Evolutionary conservation across 2,329 filamentous ascomycete genomes (phyloP), one percentile per base, ranked within the genome.

Genomic region (Fusarium hostae): DNA sequence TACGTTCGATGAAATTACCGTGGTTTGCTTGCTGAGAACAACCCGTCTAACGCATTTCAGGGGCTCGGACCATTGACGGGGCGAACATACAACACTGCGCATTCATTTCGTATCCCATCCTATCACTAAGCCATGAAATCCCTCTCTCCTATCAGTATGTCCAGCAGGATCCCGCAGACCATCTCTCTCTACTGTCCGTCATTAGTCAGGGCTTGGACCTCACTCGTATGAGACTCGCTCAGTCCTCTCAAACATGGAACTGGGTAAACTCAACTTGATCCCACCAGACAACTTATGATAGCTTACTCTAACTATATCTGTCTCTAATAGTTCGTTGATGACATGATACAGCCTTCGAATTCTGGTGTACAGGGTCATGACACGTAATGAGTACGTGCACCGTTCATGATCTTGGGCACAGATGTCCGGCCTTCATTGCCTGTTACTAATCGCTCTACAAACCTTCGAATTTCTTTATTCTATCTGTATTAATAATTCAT

Each of bases 101-200:
- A 10, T 11, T n/a, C 22, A 26, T 15, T 15, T 26, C 4, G 13
- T 4, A 15, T 11, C 16, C 3, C 30, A 35, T 1, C 13, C 9
- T 11, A 26, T 11, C 22, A 24, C 9, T 9, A 51, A 15, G 11
- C 15, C 22, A 26, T 9, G 16, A 6, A n/a, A 51, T 8, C 16
- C 10, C 3, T 9, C 5, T 20, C 2, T 15, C 16, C 24, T 4
- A 11, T 22, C 15, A 35, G 22, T 2, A 10, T 35, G 6, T 30
- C 3, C 4, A 10, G 3, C 24, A 11, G 7, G 10, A 24, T 4
- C 6, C 9, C 9, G 2, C 13, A 6, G 2, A 2, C 4, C 2
- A 26, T 20, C 4, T 35, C 32, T 34, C 32, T 51, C 3, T 51
- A 15, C 48, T 51, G 4, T 4, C 12, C 22, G 18, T 35, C 12